phyloP scores from a whole-genome alignment of 2,329 filamentous ascomycete genomes.

The Ophiostoma pallidulum region DNA sequence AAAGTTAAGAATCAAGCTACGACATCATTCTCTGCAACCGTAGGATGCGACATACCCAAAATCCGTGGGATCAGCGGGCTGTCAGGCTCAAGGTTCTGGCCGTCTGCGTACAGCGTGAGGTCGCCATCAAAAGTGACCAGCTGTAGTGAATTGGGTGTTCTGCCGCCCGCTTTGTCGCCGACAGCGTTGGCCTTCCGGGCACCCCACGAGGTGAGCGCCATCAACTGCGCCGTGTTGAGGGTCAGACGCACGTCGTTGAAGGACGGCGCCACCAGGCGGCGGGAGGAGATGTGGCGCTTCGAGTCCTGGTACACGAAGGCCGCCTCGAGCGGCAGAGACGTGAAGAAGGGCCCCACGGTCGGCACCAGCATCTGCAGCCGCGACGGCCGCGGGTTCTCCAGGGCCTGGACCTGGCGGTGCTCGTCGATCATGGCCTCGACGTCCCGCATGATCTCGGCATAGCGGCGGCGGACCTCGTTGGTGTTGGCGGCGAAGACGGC shows the following conservation, averaged over 20 bases:
- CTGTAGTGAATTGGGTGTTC: constrained; percentile 45
- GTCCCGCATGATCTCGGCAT: constrained; percentile 90
- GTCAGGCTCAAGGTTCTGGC: constrained; percentile 62
- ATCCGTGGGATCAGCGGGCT: constrained; percentile 67
- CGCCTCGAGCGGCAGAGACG: constrained; percentile 71
- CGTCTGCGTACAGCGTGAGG: constrained; percentile 90
- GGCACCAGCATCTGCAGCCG: constrained; percentile 91
- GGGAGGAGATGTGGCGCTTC: constrained; percentile 75
- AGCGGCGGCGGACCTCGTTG: constrained; percentile 72
- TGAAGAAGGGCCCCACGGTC: constrained; percentile 89
- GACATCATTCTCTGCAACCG: no score
- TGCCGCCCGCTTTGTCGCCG: neutral
- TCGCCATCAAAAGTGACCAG: constrained; percentile 96
- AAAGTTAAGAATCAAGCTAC: no score
- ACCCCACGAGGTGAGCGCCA: constrained; percentile 60
- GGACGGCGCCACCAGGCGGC: constrained; percentile 87
- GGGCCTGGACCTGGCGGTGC: constrained; percentile 67
- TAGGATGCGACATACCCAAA: constrained; percentile 29
- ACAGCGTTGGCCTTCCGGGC: constrained; percentile 20
- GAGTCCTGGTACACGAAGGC: constrained; percentile 87
- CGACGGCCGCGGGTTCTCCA: constrained; percentile 56
- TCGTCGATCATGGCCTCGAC: constrained; percentile 87
- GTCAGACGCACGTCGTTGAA: constrained; percentile 95
- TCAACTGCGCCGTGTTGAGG: constrained; percentile 88
- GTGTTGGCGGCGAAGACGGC: constrained; percentile 62